phyloP scores from a whole-genome alignment of 192 early-diverging fungal genomes.

The Coemansia umbellata region DNA sequence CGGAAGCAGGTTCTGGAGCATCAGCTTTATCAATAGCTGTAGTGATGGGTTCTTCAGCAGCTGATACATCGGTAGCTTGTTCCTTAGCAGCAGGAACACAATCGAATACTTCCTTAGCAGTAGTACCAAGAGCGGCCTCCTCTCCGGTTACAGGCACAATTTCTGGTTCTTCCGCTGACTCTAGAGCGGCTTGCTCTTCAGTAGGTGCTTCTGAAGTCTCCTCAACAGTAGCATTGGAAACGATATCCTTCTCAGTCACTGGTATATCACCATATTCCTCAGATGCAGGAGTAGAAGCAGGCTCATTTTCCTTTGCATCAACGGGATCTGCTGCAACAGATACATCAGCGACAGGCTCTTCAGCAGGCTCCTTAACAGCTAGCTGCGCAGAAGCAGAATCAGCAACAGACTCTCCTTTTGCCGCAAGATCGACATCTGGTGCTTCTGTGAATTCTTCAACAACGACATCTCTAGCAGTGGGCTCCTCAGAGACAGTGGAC shows the following conservation, averaged over 20 bases:
- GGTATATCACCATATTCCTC: background rate
- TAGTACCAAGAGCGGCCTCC: background rate
- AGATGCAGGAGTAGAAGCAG: background rate
- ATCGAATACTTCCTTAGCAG: background rate
- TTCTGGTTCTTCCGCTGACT: too few relatives aligned
- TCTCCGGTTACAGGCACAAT: too few relatives aligned
- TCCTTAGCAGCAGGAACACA: background rate
- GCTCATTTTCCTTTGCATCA: background rate
- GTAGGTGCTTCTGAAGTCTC: background rate
- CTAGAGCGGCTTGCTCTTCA: too few relatives aligned
- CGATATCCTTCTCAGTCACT: too few relatives aligned
- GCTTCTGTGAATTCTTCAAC: too few relatives aligned
- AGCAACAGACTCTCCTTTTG: background rate
- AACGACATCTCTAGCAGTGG: background rate
- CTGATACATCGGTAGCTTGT: background rate
- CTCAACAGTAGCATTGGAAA: background rate
- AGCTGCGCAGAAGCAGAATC: constrained; percentile 2
- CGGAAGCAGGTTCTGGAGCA: background rate
- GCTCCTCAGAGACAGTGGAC: too few relatives aligned
- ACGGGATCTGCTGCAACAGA: background rate
- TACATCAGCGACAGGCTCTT: constrained; percentile 4
- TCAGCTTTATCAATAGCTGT: background rate
- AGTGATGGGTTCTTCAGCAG: background rate
- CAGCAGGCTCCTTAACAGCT: background rate
- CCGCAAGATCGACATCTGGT: too few relatives aligned